These are phyloP conservation scores for Suillus variegatus DNA, from an alignment of 768 basidiomycete genomes.

Conservation along the genomic window DNA sequence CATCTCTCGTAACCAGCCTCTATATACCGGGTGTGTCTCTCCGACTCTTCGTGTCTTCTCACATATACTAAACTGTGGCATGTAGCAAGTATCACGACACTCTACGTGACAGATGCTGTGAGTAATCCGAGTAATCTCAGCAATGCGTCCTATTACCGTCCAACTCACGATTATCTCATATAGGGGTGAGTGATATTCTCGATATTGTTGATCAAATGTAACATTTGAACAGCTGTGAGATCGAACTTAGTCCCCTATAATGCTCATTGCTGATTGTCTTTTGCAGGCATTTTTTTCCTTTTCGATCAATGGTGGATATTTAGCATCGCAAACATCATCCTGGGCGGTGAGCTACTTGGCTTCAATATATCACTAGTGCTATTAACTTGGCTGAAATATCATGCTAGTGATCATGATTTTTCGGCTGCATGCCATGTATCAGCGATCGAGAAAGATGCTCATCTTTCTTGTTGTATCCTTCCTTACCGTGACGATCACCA, in stretches of 20 bases:
- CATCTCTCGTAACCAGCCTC: background rate
- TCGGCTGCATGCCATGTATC: background rate
- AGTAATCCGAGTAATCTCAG: background rate
- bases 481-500: background rate
- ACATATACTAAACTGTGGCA: background rate
- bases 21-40: background rate
- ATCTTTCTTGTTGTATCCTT: background rate
- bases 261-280: background rate
- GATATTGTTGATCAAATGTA: background rate
- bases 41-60: background rate
- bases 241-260: background rate
- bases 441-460: background rate
- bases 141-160: background rate
- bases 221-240: background rate
- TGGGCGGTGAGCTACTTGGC: background rate
- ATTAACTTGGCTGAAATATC: background rate
- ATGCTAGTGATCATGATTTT: background rate
- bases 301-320: background rate
- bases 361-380: background rate
- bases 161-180: background rate
- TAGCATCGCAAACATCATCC: background rate
- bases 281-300: background rate
- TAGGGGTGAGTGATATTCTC: background rate
- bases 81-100: background rate
- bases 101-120: background rate